Percentiles rank a stretch among this genome's conserved stretches.
Evolutionary conservation across 225 moss, liverwort and hornwort genomes (phyloP).

Genomic region (Thuidium tamariscinum): DNA sequence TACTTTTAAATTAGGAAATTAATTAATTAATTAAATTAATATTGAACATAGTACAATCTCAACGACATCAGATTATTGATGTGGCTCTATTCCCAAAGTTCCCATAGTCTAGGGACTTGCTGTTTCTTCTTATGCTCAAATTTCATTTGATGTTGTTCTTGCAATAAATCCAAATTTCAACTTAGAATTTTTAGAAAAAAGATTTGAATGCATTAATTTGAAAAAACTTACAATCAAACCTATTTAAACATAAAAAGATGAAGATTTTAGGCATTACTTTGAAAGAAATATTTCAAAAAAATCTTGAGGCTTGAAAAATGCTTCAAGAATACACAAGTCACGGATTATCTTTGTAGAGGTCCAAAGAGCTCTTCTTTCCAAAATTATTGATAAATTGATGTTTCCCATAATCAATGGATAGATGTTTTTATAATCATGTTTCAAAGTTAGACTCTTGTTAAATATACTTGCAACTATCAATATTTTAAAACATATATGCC

Average conservation of each 20-base stretch:
- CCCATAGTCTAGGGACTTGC: too few species aligned
- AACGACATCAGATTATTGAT: too few species aligned
- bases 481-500: not conserved
- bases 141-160: not conserved
- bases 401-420: not conserved
- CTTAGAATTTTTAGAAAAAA: not conserved
- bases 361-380: rapidly evolving
- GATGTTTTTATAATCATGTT: not conserved
- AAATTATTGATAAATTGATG: rapidly evolving
- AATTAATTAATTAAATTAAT: too few species aligned
- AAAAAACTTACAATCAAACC: rapidly evolving
- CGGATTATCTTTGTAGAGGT: rapidly evolving
- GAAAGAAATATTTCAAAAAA: rapidly evolving
- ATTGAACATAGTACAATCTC: too few species aligned
- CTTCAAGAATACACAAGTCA: not conserved
- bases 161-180: not conserved
- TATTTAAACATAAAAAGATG: not conserved
- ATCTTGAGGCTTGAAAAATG: not conserved
- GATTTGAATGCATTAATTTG: not conserved
- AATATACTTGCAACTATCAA: not conserved
- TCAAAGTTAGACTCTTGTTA: not conserved
- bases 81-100: too few species aligned
- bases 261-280: not conserved
- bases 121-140: too few species aligned
- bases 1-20: too few species aligned